A percentile compares a stretch with the other conserved stretches of the same genome.
phyloP scores from a whole-genome alignment of 2,329 filamentous ascomycete species.

The Colletotrichum kahawae region DNA sequence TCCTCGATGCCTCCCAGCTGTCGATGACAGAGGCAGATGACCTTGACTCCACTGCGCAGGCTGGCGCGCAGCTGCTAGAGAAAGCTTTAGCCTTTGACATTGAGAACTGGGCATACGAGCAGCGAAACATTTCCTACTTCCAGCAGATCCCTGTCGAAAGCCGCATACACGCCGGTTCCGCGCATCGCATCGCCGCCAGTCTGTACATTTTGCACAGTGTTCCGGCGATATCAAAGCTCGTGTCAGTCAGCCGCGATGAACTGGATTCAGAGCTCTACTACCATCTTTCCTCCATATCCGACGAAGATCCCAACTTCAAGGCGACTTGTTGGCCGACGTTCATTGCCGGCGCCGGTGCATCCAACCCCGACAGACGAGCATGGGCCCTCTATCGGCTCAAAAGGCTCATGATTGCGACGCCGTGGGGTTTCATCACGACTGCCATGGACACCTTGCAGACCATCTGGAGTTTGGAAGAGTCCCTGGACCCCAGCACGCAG shows the following conservation, averaged over 20 bases:
- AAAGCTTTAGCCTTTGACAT: conserved; percentile 46
- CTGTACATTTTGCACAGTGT: conserved; percentile 51
- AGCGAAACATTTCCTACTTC: conserved; percentile 37
- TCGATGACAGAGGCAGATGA: conserved; percentile 33
- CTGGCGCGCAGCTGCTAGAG: conserved; percentile 38
- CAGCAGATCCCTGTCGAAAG: conserved; percentile 38
- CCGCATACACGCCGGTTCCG: conserved; percentile 44
- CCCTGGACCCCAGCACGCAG: conserved; percentile 14
- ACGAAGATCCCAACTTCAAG: conserved; percentile 58
- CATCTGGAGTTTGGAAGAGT: conserved; percentile 43
- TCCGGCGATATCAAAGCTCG: conserved; percentile 32
- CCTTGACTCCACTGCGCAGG: conserved; percentile 30
- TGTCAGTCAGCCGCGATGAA: conserved; percentile 30
- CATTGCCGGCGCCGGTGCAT: conserved; percentile 57
- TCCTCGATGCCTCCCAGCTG: conserved; percentile 47
- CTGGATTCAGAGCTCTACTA: conserved; percentile 51
- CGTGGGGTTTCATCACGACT: conserved; percentile 55
- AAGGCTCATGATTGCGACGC: conserved; percentile 42
- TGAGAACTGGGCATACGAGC: conserved; percentile 42
- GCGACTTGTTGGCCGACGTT: conserved; percentile 63
- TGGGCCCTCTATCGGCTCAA: conserved; percentile 55
- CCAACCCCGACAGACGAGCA: conserved; percentile 42
- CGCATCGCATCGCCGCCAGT: conserved; percentile 48
- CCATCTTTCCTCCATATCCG: conserved; percentile 51
- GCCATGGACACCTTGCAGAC: conserved; percentile 49